Evolutionary conservation across 106 monocot species (phyloP).

Genomic region (Dendrobium chrysotoxum): DNA sequence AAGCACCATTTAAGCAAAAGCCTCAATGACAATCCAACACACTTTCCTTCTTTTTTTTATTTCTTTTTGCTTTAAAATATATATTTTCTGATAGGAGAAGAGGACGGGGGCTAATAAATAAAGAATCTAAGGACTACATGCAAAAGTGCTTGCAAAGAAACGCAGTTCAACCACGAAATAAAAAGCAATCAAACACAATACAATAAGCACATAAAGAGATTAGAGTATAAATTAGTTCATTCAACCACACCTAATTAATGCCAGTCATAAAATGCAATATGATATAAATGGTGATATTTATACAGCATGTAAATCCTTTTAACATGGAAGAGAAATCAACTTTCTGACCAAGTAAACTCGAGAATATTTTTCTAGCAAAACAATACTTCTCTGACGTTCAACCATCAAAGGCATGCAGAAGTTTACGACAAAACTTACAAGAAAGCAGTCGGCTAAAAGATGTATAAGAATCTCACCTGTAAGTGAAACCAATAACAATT

Average conservation of each 20-base stretch:
- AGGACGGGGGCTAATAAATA: too few relatives aligned
- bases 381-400: background rate
- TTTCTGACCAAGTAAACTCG: too few relatives aligned
- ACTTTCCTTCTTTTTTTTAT: background rate
- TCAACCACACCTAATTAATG: background rate
- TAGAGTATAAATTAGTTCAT: background rate
- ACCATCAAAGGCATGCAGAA: background rate
- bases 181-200: too few relatives aligned
- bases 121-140: too few relatives aligned
- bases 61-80: background rate
- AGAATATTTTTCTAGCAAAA: background rate
- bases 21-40: background rate
- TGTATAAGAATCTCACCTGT: background rate
- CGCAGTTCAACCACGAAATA: too few relatives aligned
- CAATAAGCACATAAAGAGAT: background rate
- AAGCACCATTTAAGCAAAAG: background rate
- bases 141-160: too few relatives aligned
- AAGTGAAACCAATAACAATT: background rate
- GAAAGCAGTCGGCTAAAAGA: background rate
- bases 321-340: too few relatives aligned
- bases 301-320: too few relatives aligned
- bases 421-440: background rate
- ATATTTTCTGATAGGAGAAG: too few relatives aligned
- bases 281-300: background rate
- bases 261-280: background rate